Evolutionary conservation across 345 rosid genomes (phyloP), one percentile per base, ranked within the genome.

Genomic region (Eucalyptus pauciflora): DNA sequence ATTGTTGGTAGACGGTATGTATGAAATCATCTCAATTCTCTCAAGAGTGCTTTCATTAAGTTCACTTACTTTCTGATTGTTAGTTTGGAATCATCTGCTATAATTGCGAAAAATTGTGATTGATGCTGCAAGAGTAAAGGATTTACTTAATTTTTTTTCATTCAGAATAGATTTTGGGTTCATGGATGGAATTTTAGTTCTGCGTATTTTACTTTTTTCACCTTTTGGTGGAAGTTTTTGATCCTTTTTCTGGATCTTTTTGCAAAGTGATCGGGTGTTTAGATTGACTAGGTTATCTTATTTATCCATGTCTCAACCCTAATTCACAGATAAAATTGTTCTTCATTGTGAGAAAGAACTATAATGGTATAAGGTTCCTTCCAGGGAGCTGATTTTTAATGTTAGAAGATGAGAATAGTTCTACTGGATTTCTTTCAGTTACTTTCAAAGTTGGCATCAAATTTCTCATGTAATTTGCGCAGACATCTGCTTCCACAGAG

Each of bases 1-100:
- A 86, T 93, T 97, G 15, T 93, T 97, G 91, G 99, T 97, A 79
- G 99, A 97, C 90, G 99, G 99, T 97, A 93, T 91, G 88, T 86
- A 45, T 88, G 56, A 16, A 7, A 43, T 86, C 62, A 20, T 86
- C 86, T 81, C 52, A 60, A 52, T 27, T 17, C 87, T 86, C 87
- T 86, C 58, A 76, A 76, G 46, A 76, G 48, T 76, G 83, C 27
- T 76, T 76, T 76, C 27, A 37, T 76, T 5, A 76, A 76, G 83
- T 76, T 76, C 83, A 41, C 83, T 76, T 37, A 76, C 29, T 41
- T 76, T 20, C 43, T 76, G 48, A 76, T 41, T 20, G 48, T 37
- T 37, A 76, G 14, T 20, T 33, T 18, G 81, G 27, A 20, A 76
- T 76, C 83, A 41, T 76, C 43, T 20, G 83, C 29, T 41, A 41